Evolutionary conservation across 768 basidiomycete genomes (phyloP), one percentile per base, ranked within the genome.

Genomic region (Russula sp.): DNA sequence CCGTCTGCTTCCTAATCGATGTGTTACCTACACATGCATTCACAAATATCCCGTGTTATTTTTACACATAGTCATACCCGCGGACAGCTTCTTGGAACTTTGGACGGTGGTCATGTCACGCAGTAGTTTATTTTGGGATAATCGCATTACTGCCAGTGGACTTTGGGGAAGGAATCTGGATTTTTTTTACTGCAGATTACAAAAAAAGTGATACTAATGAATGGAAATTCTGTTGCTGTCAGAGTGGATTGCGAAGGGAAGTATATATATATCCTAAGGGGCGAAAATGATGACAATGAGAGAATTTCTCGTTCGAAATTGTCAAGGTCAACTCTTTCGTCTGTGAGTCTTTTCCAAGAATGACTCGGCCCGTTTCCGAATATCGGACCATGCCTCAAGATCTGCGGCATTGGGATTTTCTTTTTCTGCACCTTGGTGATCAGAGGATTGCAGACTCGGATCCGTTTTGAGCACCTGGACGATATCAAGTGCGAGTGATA

Each of bases 111-210:
- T 49, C 54, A 50, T 56, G 49, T 20, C 54, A 50, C 51, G 56
- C 24, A 36, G n/a, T 46, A 26, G 16, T 26, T 40, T 51, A n/a
- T 20, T 40, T 28, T 9, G 34, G 26, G 44, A 79, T 13, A 78
- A 58, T 58, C 14, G 42, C 20, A 57, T 44, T 46, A 11, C 20
- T 32, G 38, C 38, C 14, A 40, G 38, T 16, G 42, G 11, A 32
- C 10, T 44, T 57, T 38, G 10, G n/a, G 14, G 7, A 20, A 16
- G 16, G 14, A 56, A 3, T 56, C 22, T 5, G 34, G 16, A 46
- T 22, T 22, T 46, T n/a, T 28, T 40, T 7, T 10, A 13, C n/a
- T n/a, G 34, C 36, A 36, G 14, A 26, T 8, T 38, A 22, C 36
- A 11, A 22, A 18, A 38, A 6, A 2, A 26, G 16, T 30, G 9